phyloP scores from a whole-genome alignment of 345 rosid species.

The Pseudoturritis turrita region DNA sequence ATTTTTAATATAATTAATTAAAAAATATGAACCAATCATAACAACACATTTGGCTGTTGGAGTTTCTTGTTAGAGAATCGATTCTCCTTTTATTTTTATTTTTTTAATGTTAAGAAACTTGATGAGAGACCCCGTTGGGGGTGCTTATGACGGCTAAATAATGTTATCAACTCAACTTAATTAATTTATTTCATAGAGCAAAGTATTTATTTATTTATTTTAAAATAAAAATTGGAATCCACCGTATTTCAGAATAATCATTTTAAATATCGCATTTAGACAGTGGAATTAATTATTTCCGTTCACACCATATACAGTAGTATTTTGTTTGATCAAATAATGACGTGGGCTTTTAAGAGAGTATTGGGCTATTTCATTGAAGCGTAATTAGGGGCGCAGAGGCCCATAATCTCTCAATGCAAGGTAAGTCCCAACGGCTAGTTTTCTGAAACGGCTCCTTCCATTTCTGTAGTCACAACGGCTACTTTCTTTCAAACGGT shows the following conservation, averaged over 20 bases:
- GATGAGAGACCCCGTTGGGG: too few species aligned
- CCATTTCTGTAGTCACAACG: constrained; percentile 19
- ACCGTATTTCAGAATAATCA: neutral
- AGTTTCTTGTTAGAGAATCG: too few species aligned
- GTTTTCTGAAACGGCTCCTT: constrained; percentile 23
- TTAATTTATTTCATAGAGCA: neutral
- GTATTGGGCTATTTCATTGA: neutral
- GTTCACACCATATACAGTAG: too few species aligned
- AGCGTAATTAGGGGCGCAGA: neutral
- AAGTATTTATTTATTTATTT: too few species aligned
- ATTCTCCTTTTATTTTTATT: too few species aligned
- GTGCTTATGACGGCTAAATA: neutral
- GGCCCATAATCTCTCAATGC: neutral
- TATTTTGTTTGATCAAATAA: neutral
- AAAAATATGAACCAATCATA: too few species aligned
- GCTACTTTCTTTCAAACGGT: constrained; percentile 17
- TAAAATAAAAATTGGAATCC: neutral
- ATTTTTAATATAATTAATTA: too few species aligned
- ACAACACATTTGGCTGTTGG: too few species aligned
- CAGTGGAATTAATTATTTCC: too few species aligned
- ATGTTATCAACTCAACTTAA: neutral
- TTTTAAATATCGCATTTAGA: too few species aligned
- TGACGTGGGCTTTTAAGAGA: neutral
- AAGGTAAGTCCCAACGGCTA: constrained; percentile 12
- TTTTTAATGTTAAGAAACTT: too few species aligned